These are phyloP conservation scores for Moricandia arvensis DNA, from an alignment of 345 rosid species.

Conservation along the genomic window DNA sequence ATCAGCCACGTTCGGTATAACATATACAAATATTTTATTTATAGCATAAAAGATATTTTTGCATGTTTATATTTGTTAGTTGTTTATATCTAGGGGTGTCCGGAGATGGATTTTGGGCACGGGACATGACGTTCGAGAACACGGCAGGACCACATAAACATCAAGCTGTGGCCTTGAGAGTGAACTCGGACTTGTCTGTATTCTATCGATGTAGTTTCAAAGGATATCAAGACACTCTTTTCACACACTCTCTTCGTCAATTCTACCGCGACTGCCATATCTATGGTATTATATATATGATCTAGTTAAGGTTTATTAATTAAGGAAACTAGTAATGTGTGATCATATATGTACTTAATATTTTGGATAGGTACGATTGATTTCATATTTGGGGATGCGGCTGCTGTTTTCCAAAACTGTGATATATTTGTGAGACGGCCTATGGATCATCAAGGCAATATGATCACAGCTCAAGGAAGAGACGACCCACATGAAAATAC, in stretches of 20 bases:
- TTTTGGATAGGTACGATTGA: slow-evolving; percentile 50
- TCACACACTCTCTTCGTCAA: slow-evolving; percentile 54
- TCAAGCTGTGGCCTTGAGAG: slow-evolving; percentile 68
- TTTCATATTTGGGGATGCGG: slow-evolving; percentile 71
- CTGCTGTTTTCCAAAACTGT: slow-evolving; percentile 64
- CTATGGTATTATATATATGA: slow-evolving; percentile 38
- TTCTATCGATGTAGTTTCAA: slow-evolving; percentile 67
- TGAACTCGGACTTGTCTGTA: slow-evolving; percentile 53
- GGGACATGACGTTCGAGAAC: slow-evolving; percentile 76
- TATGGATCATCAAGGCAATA: slow-evolving; percentile 55
- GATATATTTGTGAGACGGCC: slow-evolving; percentile 63
- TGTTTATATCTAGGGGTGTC: slow-evolving; percentile 45
- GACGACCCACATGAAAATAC: slow-evolving; percentile 50
- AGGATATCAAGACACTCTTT: slow-evolving; percentile 74
- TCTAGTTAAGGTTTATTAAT: not conserved
- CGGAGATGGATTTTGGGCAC: slow-evolving; percentile 81
- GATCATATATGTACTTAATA: not conserved
- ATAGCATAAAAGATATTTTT: not conserved
- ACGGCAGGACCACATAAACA: slow-evolving; percentile 66
- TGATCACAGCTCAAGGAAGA: slow-evolving; percentile 69
- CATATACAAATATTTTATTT: not conserved
- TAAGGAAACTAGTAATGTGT: not conserved
- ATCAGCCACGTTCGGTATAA: slow-evolving; percentile 70
- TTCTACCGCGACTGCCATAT: slow-evolving; percentile 76
- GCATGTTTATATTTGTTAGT: slow-evolving; percentile 11